A percentile compares a stretch with the other conserved stretches of the same genome.
phyloP scores from a whole-genome alignment of 2,329 filamentous ascomycete species.

The Claviceps africana region DNA sequence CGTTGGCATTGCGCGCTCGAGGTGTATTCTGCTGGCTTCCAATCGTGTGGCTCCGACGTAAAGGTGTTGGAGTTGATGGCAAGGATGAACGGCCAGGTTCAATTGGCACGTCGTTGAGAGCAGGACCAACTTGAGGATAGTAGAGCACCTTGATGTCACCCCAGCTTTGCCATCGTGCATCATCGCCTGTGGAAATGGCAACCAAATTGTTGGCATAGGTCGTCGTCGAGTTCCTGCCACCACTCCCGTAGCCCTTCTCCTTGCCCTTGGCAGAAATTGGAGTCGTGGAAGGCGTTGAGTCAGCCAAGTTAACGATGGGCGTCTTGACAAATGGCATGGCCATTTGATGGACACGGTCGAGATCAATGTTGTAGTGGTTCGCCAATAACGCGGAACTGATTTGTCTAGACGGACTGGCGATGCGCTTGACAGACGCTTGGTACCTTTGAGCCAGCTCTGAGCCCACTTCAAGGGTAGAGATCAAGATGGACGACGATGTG shows the following conservation, averaged over 20 bases:
- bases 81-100: constrained; percentile 27
- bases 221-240: constrained; percentile 35
- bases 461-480: constrained; percentile 63
- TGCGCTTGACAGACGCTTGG: constrained; percentile 71
- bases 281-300: constrained; percentile 38
- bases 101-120: constrained; percentile 5
- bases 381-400: constrained; percentile 61
- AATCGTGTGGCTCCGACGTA: constrained; percentile 53
- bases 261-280: constrained; percentile 57
- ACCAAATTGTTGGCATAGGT: constrained; percentile 77
- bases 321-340: constrained; percentile 72
- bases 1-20: constrained; percentile 18
- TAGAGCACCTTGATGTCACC: constrained; percentile 69
- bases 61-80: constrained; percentile 61
- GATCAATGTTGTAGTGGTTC: constrained; percentile 70
- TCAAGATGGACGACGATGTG: constrained; percentile 65
- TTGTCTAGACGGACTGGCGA: constrained; percentile 48
- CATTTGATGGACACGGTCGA: constrained; percentile 73
- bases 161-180: constrained; percentile 58
- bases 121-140: constrained; percentile 40
- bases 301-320: constrained; percentile 36
- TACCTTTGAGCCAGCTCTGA: constrained; percentile 86
- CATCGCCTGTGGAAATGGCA: constrained; percentile 51
- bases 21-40: constrained; percentile 29
- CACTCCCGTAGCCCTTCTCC: constrained; percentile 42